These are phyloP conservation scores for Ophiocordyceps robertsii DNA, from an alignment of 2,329 filamentous ascomycete genomes.

Conservation along the genomic window DNA sequence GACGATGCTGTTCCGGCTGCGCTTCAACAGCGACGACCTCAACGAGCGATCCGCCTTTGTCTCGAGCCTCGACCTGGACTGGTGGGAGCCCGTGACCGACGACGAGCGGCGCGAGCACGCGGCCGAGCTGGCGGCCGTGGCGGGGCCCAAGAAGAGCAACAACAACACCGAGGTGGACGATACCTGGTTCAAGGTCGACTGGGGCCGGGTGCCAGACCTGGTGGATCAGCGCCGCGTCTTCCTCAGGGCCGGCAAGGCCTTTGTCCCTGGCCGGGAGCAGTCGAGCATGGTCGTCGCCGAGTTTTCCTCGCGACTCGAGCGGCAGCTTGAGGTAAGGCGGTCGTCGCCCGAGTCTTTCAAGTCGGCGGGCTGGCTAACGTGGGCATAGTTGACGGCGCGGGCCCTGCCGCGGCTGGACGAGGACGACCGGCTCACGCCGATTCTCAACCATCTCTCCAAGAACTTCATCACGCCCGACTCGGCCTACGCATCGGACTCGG, in stretches of 20 bases:
- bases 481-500: slow-evolving; percentile 51
- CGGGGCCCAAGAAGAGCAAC: slow-evolving; percentile 20
- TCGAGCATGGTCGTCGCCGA: slow-evolving; percentile 80
- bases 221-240: slow-evolving; percentile 70
- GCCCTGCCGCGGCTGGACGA: slow-evolving; percentile 87
- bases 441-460: slow-evolving; percentile 69
- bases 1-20: slow-evolving; percentile 74
- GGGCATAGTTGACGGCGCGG: slow-evolving; percentile 62
- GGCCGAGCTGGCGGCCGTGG: slow-evolving; percentile 43
- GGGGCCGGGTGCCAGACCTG: slow-evolving; percentile 82
- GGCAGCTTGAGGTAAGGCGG: slow-evolving; percentile 59
- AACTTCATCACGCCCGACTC: slow-evolving; percentile 90
- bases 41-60: slow-evolving; percentile 67
- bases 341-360: background rate
- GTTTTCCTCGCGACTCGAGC: slow-evolving; percentile 67
- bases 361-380: background rate
- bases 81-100: slow-evolving; percentile 76
- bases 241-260: slow-evolving; percentile 71
- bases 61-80: slow-evolving; percentile 63
- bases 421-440: slow-evolving; percentile 71
- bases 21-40: slow-evolving; percentile 64
- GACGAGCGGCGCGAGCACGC: slow-evolving; percentile 59
- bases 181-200: slow-evolving; percentile 92
- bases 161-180: slow-evolving; percentile 49
- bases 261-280: slow-evolving; percentile 78